Conservation (phyloP, 768 basidiomycete species). For the Trametes maxima region DNA sequence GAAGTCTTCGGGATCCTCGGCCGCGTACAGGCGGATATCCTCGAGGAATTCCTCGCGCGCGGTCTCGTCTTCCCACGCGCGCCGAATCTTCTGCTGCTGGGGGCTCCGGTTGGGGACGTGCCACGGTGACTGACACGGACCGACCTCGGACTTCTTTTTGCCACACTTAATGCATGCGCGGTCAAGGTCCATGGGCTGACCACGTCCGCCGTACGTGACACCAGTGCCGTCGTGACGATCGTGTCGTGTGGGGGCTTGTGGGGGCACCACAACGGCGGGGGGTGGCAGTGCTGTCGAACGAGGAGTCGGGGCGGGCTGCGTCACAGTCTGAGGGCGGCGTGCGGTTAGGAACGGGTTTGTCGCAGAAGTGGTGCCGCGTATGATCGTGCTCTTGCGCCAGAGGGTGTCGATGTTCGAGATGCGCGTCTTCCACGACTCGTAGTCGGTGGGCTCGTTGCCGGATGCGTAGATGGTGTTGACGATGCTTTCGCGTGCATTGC, state of each 20-base stretch:
- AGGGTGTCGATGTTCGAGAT: neutral
- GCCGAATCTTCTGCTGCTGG: neutral
- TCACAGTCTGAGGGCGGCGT: neutral
- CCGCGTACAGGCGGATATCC: neutral
- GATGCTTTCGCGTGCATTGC: neutral
- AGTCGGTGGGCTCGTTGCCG: neutral
- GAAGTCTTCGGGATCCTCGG: slow-evolving; percentile 11
- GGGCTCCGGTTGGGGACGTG: neutral
- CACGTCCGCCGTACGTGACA: slow-evolving; percentile 16
- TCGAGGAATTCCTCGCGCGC: slow-evolving; percentile 6
- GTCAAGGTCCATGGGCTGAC: slow-evolving; percentile 26
- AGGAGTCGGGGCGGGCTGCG: neutral
- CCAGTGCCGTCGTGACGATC: slow-evolving; percentile 2
- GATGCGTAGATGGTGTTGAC: slow-evolving; percentile 1
- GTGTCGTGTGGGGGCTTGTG: neutral
- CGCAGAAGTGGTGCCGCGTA: neutral
- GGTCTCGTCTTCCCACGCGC: slow-evolving; percentile 9
- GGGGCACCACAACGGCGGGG: neutral
- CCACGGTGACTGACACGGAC: slow-evolving; percentile 7
- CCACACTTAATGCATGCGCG: neutral
- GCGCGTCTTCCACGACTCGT: slow-evolving; percentile 1
- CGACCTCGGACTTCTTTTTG: slow-evolving; percentile 10
- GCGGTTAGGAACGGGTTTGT: neutral
- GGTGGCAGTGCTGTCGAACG: neutral
- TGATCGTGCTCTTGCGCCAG: neutral